A percentile compares a stretch with the other conserved stretches of the same genome.
Evolutionary conservation across 2,329 filamentous ascomycete species (phyloP).

Genomic region (Monosporascus ibericus): DNA sequence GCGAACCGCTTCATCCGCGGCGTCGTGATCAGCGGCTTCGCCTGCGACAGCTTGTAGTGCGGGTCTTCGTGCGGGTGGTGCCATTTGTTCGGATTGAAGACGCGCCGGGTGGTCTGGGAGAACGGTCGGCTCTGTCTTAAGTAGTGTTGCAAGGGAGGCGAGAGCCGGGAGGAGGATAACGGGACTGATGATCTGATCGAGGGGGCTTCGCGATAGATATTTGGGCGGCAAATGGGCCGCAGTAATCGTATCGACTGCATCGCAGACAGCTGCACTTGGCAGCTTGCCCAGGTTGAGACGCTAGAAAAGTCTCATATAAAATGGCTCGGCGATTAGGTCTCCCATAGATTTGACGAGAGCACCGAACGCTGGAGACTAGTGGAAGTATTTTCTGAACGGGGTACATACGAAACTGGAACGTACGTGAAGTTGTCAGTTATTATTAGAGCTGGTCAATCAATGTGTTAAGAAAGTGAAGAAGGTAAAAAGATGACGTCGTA

Average conservation of each 20-base stretch:
- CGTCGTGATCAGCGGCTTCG: conserved; percentile 33
- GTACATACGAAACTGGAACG: no score
- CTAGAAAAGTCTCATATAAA: no score
- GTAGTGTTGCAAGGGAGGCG: conserved; percentile 1
- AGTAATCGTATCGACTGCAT: conserved; percentile 15
- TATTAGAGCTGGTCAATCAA: no score
- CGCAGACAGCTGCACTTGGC: neutral
- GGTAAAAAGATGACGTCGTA: no score
- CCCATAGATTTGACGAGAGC: no score
- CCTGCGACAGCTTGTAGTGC: conserved; percentile 12
- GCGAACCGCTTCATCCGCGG: conserved; percentile 26
- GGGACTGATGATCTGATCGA: neutral
- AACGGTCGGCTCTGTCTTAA: conserved; percentile 6
- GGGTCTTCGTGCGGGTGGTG: conserved; percentile 13
- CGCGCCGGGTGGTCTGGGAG: conserved; percentile 9
- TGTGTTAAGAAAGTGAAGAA: no score
- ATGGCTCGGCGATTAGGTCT: no score
- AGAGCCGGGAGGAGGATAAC: neutral
- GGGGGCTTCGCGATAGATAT: neutral
- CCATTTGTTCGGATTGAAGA: conserved; percentile 15
- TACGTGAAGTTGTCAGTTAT: no score
- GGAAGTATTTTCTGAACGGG: no score
- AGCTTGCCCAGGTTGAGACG: neutral
- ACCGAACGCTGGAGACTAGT: no score
- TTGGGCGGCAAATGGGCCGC: conserved; percentile 5